Percentiles rank a stretch among this genome's conserved stretches.
These are phyloP conservation scores for Graphilbum sp. DNA, from an alignment of 2,329 filamentous ascomycete species.

Conservation along the genomic window DNA sequence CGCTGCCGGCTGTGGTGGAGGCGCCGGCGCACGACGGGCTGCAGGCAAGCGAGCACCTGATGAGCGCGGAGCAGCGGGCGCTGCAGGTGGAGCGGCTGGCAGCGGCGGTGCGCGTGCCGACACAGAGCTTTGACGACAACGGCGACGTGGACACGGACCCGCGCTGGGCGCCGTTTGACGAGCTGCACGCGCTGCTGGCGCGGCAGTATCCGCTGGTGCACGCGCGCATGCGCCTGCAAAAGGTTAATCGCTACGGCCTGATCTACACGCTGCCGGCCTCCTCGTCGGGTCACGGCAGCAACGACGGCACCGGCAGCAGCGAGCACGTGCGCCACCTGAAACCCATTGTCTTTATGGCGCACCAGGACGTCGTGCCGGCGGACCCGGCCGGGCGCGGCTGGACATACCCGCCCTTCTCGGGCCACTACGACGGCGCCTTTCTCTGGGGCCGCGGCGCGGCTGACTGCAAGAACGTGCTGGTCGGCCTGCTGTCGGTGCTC, in stretches of 20 bases:
- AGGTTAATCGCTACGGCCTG: constrained; percentile 41
- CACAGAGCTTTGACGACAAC: constrained; percentile 22
- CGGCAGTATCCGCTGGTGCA: constrained; percentile 35
- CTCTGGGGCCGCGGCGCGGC: constrained; percentile 44
- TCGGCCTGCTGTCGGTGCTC: constrained; percentile 36
- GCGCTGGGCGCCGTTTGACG: constrained; percentile 39
- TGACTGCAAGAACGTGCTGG: constrained; percentile 44
- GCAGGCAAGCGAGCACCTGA: constrained; percentile 1
- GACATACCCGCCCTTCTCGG: constrained; percentile 42
- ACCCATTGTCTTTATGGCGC: constrained; percentile 42
- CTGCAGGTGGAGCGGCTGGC: constrained; percentile 12
- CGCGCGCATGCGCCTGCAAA: constrained; percentile 17
- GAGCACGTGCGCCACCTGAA: constrained; percentile 20
- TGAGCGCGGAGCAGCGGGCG: neutral
- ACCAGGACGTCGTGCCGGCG: constrained; percentile 48
- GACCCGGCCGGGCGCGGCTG: constrained; percentile 30
- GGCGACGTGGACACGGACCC: constrained; percentile 35
- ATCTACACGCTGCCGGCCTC: constrained; percentile 42
- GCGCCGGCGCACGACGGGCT: neutral
- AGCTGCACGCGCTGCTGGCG: constrained; percentile 32
- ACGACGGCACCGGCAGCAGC: constrained; percentile 25
- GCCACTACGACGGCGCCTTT: constrained; percentile 36
- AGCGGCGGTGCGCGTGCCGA: constrained; percentile 15
- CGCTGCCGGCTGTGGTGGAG: neutral
- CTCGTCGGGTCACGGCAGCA: no score